Conservation (phyloP, 1,284 basidiomycete genomes). For the Ceratobasidium sp. region DNA sequence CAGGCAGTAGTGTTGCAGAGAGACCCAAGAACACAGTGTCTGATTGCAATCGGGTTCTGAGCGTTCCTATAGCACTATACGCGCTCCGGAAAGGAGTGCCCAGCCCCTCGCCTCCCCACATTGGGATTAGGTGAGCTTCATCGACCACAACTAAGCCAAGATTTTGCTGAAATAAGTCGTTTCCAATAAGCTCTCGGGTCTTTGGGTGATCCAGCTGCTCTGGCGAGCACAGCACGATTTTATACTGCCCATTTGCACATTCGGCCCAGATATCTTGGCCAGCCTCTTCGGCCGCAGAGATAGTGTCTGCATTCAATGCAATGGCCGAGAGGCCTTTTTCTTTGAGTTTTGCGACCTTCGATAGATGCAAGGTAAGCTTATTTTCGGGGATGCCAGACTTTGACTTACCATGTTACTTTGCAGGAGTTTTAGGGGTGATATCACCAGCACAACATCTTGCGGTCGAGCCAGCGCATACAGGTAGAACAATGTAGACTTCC, state of each 20-base stretch:
- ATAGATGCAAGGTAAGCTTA: too few relatives aligned
- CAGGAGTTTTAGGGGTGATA: constrained; percentile 5
- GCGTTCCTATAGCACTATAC: not conserved
- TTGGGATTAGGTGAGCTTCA: constrained; percentile 9
- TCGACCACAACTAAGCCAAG: constrained; percentile 2
- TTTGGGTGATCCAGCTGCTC: not conserved
- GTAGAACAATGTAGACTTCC: constrained; percentile 4
- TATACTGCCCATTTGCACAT: not conserved
- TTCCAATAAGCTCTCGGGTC: not conserved
- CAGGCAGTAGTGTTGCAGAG: constrained; percentile 5
- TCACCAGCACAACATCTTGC: not conserved
- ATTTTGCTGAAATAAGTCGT: not conserved
- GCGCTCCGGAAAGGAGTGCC: not conserved
- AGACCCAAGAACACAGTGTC: not conserved
- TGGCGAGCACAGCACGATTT: not conserved
- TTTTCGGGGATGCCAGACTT: too few relatives aligned
- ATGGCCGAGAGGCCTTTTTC: not conserved
- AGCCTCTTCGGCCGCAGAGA: not conserved
- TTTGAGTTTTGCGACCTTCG: not conserved
- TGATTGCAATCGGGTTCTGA: not conserved
- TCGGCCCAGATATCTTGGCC: not conserved
- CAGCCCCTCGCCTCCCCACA: not conserved
- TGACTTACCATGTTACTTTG: constrained; percentile 13
- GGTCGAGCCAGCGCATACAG: constrained; percentile 12
- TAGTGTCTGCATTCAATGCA: constrained; percentile 9